Conservation (phyloP, 306 rosid genomes). For the Echinosophora koreensis region DNA sequence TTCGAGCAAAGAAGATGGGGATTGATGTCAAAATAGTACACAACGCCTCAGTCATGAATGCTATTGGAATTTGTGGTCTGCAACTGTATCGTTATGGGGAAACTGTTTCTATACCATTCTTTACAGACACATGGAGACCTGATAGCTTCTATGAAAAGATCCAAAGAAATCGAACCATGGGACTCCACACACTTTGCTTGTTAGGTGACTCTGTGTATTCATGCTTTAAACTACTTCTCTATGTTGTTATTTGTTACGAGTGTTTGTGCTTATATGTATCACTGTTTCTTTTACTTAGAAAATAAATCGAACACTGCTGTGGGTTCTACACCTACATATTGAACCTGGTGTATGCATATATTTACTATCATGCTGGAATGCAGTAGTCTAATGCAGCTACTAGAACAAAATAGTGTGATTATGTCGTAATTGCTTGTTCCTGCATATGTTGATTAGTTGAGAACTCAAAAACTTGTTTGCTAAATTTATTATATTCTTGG, state of each 20-base stretch:
- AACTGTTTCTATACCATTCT: conserved; percentile 84
- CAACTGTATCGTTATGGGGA: conserved; percentile 92
- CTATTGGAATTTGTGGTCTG: conserved; percentile 85
- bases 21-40: conserved; percentile 75
- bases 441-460: background rate
- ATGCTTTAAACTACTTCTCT: background rate
- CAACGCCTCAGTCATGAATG: conserved; percentile 93
- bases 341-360: background rate
- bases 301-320: background rate
- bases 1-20: conserved; percentile 84
- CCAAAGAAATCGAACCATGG: conserved; percentile 64
- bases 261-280: background rate
- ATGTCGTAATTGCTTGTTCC: background rate
- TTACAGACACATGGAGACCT: conserved; percentile 87
- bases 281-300: conserved; percentile 1
- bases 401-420: conserved; percentile 2
- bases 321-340: background rate
- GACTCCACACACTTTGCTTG: conserved; percentile 68
- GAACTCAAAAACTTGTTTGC: conserved; percentile 2
- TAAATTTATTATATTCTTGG: conserved; percentile 12
- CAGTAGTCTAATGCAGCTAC: conserved; percentile 7
- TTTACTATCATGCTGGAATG: background rate
- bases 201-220: conserved; percentile 59
- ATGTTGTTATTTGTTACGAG: conserved; percentile 1
- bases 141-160: conserved; percentile 93